A percentile compares a stretch with the other conserved stretches of the same genome.
phyloP scores from a whole-genome alignment of 768 basidiomycete genomes.

The Sarcodon aspratus region DNA sequence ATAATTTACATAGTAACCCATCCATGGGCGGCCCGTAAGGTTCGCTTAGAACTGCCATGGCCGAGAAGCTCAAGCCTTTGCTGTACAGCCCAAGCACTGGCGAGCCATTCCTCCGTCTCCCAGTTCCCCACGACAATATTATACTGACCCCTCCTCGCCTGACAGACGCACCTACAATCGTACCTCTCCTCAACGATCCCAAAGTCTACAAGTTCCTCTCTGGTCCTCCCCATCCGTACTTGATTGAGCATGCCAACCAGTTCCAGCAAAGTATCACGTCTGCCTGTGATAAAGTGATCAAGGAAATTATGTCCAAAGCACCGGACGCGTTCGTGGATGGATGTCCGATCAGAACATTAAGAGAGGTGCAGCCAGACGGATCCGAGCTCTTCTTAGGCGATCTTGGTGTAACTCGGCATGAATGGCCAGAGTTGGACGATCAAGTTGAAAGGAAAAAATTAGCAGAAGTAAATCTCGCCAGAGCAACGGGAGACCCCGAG shows the following conservation, averaged over 20 bases:
- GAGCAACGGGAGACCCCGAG: conserved; percentile 35
- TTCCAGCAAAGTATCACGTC: conserved; percentile 21
- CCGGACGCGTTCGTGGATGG: conserved; percentile 25
- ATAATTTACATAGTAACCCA: conserved; percentile 3
- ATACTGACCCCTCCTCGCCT: conserved; percentile 48
- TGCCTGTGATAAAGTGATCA: conserved; percentile 12
- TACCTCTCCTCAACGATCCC: conserved; percentile 37
- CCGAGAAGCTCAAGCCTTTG: conserved; percentile 6
- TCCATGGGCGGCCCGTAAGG: neutral
- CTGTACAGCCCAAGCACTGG: conserved; percentile 28
- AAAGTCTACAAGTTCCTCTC: conserved; percentile 31
- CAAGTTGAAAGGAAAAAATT: conserved; percentile 22
- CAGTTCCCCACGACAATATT: conserved; percentile 36
- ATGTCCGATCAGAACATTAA: conserved; percentile 38
- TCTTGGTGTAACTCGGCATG: conserved; percentile 22
- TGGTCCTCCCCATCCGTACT: conserved; percentile 46
- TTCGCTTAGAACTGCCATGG: neutral
- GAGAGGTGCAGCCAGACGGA: conserved; percentile 46
- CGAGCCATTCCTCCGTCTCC: conserved; percentile 46
- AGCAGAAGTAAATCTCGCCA: conserved; percentile 28
- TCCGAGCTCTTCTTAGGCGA: conserved; percentile 42
- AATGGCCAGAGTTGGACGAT: conserved; percentile 22
- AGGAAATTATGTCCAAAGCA: conserved; percentile 13
- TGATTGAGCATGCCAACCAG: conserved; percentile 22
- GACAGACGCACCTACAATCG: conserved; percentile 26